These are phyloP conservation scores for Botrytis squamosa DNA, from an alignment of 2,329 filamentous ascomycete species.

Conservation along the genomic window DNA sequence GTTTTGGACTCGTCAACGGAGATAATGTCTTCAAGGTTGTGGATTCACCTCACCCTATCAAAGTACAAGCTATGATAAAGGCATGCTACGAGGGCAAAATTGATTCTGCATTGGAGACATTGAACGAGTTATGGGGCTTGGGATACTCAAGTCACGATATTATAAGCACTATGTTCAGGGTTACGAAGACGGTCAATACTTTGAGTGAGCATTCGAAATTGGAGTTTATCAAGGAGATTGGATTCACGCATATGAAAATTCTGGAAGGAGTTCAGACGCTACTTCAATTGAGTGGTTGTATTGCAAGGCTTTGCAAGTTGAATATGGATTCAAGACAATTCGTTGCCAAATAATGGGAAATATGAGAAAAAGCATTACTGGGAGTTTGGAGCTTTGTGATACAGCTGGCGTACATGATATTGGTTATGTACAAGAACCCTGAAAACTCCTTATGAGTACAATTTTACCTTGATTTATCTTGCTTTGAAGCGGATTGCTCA, in stretches of 20 bases:
- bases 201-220: constrained; percentile 93
- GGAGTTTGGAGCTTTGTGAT: constrained; percentile 30
- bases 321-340: constrained; percentile 95
- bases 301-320: constrained; percentile 87
- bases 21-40: constrained; percentile 99
- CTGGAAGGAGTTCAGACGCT: constrained; percentile 96
- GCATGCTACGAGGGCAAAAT: constrained; percentile 91
- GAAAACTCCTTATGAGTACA: constrained; percentile 10
- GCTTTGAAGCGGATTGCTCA: constrained; percentile 22
- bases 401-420: constrained; percentile 17
- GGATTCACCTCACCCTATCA: constrained; percentile 94
- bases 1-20: constrained; percentile 94
- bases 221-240: constrained; percentile 98
- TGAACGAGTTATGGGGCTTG: constrained; percentile 90
- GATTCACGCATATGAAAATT: constrained; percentile 98
- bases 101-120: constrained; percentile 77
- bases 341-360: constrained; percentile 39
- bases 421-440: constrained; percentile 19
- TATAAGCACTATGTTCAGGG: constrained; percentile 98
- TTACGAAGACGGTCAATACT: constrained; percentile 92
- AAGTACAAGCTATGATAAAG: constrained; percentile 98
- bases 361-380: constrained; percentile 22
- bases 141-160: constrained; percentile 99
- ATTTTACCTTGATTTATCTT: constrained; percentile 26
- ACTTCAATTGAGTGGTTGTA: constrained; percentile 87